A percentile compares a stretch with the other conserved stretches of the same genome.
Evolutionary conservation across 2,329 filamentous ascomycete species (phyloP).

Genomic region (Albifimbria verrucaria): DNA sequence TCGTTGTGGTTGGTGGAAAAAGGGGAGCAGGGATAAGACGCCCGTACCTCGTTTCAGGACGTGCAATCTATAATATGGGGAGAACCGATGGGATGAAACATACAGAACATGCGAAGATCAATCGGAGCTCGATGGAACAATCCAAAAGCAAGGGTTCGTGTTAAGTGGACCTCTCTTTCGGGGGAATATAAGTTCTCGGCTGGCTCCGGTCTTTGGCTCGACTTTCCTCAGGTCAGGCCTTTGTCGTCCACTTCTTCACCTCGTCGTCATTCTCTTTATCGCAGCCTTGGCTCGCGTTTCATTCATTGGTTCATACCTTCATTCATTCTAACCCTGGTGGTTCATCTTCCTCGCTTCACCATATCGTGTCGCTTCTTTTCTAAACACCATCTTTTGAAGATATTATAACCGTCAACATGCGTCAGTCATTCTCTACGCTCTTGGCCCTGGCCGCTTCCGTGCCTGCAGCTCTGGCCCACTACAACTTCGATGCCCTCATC

Average conservation of each 20-base stretch:
- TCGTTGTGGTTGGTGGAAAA: not conserved
- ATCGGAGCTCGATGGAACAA: too few species aligned
- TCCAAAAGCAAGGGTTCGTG: not conserved
- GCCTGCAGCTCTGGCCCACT: conserved; percentile 31
- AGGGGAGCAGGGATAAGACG: not conserved
- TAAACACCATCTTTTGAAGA: not conserved
- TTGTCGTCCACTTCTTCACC: not conserved
- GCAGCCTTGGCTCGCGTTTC: conserved; percentile 1
- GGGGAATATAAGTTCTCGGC: not conserved
- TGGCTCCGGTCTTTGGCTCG: not conserved
- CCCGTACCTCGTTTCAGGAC: not conserved
- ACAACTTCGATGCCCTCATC: conserved; percentile 42
- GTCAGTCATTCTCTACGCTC: conserved; percentile 20
- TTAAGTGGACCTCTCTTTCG: not conserved
- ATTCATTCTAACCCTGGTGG: conserved; percentile 1
- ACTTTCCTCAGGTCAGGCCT: not conserved
- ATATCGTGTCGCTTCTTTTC: conserved; percentile 21
- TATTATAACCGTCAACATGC: conserved; percentile 18
- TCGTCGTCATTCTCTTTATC: not conserved
- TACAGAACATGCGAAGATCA: too few species aligned
- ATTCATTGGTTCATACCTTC: not conserved
- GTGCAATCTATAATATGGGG: not conserved
- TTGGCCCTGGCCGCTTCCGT: conserved; percentile 21
- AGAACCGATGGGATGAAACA: not conserved
- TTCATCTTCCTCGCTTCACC: not conserved